Base-by-base conservation (phyloP, 768 basidiomycete species). In the Auricularia sp. region DNA sequence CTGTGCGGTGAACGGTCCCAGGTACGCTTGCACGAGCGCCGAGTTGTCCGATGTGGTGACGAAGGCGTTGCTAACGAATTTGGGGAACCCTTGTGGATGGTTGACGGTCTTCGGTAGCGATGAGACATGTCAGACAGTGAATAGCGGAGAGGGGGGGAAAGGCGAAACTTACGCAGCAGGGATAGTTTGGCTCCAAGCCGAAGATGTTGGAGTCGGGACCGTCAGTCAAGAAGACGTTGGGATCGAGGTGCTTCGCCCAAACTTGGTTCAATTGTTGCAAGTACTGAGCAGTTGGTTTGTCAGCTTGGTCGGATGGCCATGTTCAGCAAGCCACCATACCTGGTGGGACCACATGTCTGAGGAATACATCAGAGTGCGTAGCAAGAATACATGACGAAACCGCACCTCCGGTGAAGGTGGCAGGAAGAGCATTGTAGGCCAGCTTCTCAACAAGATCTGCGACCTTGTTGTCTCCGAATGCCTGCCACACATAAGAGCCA, bases 241-340 rank as follows among this genome's bases (percentile, higher is more conserved):
- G 79, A 16, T 73, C 79, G 82, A 83, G 84, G 67, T 83, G 83
- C 72, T 80, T 78, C 14, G 82, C 77, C 1, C 80, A 80, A 44
- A 85, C 79, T 69, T 85, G 83, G 67, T 83, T 85, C 69, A 82
- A 80, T 68, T 85, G 80, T 65, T 85, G 84, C 18, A 84, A 72
- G 68, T 85, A 85, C 39, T 42, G 39, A 42, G 39, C 39, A 8
- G 2, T 42, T 42, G 2, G 1, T 29, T 1, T 29, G 29, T 29
- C 29, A 29, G 29, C 29, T 3, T 29, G 29, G 29, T 29, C 29
- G 1, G 29, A 29, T 29, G 29, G 29, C 29, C 29, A 29, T 29
- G 29, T 29, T 29, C 29, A 29, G 29, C 29, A 2, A 29, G 29
- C 29, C 29, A 42, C 39, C 39, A 14, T 14, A 42, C 39, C 70